Conservation (phyloP, 2,329 filamentous ascomycete species). For the Capronia coronata region DNA sequence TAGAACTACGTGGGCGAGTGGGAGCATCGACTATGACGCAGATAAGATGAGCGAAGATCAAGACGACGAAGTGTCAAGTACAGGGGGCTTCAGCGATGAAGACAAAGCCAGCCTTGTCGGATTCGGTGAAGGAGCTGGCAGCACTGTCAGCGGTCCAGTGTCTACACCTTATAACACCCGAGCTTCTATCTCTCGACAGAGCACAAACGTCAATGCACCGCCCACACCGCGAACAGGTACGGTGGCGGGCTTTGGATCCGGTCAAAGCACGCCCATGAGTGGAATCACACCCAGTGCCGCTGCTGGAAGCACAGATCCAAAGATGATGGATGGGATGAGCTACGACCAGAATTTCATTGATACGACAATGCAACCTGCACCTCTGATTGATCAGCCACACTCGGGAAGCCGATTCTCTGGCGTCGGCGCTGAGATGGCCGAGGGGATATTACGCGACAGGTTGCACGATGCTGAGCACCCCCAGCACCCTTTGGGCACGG, state of each 20-base stretch:
- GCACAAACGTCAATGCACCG: constrained; percentile 36
- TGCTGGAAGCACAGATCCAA: constrained; percentile 48
- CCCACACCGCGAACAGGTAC: constrained; percentile 27
- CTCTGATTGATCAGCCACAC: constrained; percentile 40
- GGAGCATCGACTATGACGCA: constrained; percentile 52
- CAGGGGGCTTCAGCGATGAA: constrained; percentile 79
- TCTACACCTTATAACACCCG: constrained; percentile 51
- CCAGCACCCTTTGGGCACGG: constrained; percentile 11
- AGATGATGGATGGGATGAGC: constrained; percentile 61
- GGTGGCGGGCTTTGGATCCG: constrained; percentile 18
- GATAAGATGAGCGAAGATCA: constrained; percentile 58
- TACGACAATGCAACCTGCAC: constrained; percentile 55
- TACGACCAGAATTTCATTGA: constrained; percentile 58
- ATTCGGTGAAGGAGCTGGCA: constrained; percentile 86
- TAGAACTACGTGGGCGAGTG: constrained; percentile 59
- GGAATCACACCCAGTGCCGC: constrained; percentile 40
- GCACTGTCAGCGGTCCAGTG: constrained; percentile 71
- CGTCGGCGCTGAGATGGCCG: constrained; percentile 50
- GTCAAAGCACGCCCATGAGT: constrained; percentile 38
- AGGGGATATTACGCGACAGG: constrained; percentile 57
- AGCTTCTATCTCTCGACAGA: constrained; percentile 31
- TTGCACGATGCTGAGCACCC: constrained; percentile 47
- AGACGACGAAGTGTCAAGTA: constrained; percentile 55
- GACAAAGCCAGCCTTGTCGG: constrained; percentile 77
- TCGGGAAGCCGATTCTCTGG: constrained; percentile 24